These are phyloP conservation scores for Themeda triandra DNA, from an alignment of 176 grass and related monocot genomes.

Conservation along the genomic window DNA sequence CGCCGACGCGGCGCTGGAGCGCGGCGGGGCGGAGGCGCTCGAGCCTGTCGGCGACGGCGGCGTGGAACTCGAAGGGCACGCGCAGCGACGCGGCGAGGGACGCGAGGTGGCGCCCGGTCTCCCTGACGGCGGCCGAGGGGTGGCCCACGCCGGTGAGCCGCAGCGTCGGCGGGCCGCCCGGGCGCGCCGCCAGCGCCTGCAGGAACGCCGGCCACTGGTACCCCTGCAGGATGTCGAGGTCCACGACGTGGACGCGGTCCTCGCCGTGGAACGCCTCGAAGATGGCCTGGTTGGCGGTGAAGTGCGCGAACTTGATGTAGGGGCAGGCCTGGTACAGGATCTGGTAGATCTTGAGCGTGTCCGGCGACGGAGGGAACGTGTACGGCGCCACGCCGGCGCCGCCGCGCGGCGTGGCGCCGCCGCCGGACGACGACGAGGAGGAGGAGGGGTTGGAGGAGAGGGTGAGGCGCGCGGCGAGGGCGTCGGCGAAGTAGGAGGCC, in stretches of 20 bases:
- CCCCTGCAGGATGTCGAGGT: constrained; percentile 88
- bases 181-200: constrained; percentile 66
- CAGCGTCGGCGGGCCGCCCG: constrained; percentile 62
- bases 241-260: constrained; percentile 81
- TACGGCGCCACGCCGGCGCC: constrained; percentile 16
- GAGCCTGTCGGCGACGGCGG: constrained; percentile 56
- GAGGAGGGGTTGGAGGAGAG: constrained; percentile 31
- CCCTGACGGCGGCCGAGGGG: constrained; percentile 50
- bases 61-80: constrained; percentile 78
- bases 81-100: constrained; percentile 70
- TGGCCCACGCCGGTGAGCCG: constrained; percentile 81
- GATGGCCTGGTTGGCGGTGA: constrained; percentile 92
- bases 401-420: constrained; percentile 2
- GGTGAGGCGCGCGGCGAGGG: constrained; percentile 49
- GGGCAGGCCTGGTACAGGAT: constrained; percentile 93
- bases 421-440: constrained; percentile 26
- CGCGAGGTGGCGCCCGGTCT: constrained; percentile 62
- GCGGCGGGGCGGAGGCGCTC: constrained; percentile 65
- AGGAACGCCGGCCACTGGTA: constrained; percentile 91
- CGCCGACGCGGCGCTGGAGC: constrained; percentile 59
- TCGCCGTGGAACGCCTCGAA: constrained; percentile 85
- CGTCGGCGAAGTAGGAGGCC: constrained; percentile 56
- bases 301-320: constrained; percentile 91
- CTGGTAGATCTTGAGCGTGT: constrained; percentile 64
- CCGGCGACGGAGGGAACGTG: constrained; percentile 41